Evolutionary conservation across 176 grass and related monocot species (phyloP), one percentile per base, ranked within the genome.

Genomic region (Stipa capillata): DNA sequence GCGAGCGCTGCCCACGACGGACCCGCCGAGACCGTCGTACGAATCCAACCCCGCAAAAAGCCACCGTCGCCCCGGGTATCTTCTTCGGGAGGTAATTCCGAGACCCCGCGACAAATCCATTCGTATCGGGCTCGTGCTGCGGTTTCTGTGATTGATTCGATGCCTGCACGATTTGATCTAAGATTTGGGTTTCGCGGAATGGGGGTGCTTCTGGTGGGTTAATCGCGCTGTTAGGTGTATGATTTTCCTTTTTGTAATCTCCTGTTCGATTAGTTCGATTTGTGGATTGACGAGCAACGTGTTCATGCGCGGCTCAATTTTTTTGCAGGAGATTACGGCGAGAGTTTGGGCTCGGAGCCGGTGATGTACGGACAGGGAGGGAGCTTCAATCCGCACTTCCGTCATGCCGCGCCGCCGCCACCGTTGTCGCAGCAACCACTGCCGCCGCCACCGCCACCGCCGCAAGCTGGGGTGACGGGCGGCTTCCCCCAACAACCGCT

Each of bases 321-420:
- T 52, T 85, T 40, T 85, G 82, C 51, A 89, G 87, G 82, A 62
- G 36, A 40, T 85, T 85, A 48, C 27, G 3, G 41, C 0, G 4
- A 70, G 45, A 21, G 62, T 54, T 89, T 85, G 54, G 9, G 62
- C 65, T 52, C 80, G 7, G 66, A 81, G 55, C 45, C 56, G 24
- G 79, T 66, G 80, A 94, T 94, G 91, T 91, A 94, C 53, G 85
- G 85, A 20, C 87, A 83, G 54, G 85, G 91, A 70, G 82, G 77
- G 61, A 79, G 36, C 54, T 85, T 81, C 14, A 89, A 85, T 48
- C 87, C 63, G 0, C 82, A 65, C 36, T 89, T 71, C 29, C 77
- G 47, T 9, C 82, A 65, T 71, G 82, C 55, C 3, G 77, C 71
- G 10, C 84, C 81, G 8, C 59, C 32, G 6, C 50, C 66, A 17